Evolutionary conservation across 2,329 filamentous ascomycete species (phyloP), one percentile per base, ranked within the genome.

Genomic region (Talaromyces rugulosus): DNA sequence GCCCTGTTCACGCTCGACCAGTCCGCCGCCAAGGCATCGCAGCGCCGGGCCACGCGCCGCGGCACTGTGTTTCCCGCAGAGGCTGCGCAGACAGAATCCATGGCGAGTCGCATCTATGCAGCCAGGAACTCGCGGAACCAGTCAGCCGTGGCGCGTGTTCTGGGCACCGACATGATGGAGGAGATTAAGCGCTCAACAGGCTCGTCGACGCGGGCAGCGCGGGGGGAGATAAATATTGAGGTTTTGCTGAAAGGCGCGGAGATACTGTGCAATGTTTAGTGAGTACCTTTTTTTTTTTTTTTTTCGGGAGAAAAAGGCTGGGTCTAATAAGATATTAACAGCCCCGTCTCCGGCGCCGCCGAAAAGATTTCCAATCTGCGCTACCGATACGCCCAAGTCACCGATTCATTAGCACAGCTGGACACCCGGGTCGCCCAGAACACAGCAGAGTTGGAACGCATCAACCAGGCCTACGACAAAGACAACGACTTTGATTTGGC

Each of bases 1-100:
- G 94, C 94, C 6, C 86, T 99, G 18, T 99, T 98, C 80, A 96
- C 94, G 42, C 88, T 96, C 0, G 92, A 94, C 0, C 87, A 90
- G 0, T 86, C 90, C 0, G 5, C 44, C n/a, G 82, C 79, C 5
- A 82, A 82, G 3, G 47, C 81, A 61, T 80, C 74, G 65, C 83
- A 69, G 69, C 78, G 69, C 73, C 82, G 67, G 70, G 75, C 70
- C 62, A 78, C 73, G 53, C 75, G 84, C 58, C 75, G 79, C 66
- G 81, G 79, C 63, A 85, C 81, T 34, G 81, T 75, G 66, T 82
- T 78, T 74, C 79, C 71, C 72, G 75, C 69, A 9, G 74, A 77
- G 55, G 44, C 59, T 64, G 74, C 68, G 55, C 55, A 56, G 28
- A 66, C 65, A 27, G 74, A 71, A 72, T 79, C 80, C 70, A 66